Evolutionary conservation across 306 rosid genomes (phyloP).

Genomic region (Lotus japonicus): DNA sequence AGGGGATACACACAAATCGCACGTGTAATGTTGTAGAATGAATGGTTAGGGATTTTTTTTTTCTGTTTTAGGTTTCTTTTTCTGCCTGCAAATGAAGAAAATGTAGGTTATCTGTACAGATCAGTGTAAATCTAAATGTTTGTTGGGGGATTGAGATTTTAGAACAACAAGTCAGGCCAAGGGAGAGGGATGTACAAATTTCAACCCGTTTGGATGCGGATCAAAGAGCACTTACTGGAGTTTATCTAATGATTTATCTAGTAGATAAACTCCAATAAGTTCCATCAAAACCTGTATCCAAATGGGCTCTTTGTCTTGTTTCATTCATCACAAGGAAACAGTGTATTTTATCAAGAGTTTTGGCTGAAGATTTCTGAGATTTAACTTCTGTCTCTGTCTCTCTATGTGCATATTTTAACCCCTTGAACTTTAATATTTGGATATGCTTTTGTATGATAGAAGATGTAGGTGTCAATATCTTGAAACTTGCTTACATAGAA

Average conservation of each 20-base stretch:
- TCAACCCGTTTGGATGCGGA: too few relatives aligned
- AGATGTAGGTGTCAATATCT: neutral
- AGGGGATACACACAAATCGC: slow-evolving; percentile 44
- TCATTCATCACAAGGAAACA: slow-evolving; percentile 17
- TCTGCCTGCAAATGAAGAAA: slow-evolving; percentile 9
- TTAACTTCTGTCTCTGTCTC: neutral
- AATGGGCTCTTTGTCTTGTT: slow-evolving; percentile 22
- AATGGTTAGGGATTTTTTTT: neutral
- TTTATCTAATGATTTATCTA: too few relatives aligned
- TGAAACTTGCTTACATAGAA: neutral
- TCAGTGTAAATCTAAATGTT: slow-evolving; percentile 11
- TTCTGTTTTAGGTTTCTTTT: neutral
- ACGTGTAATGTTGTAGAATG: slow-evolving; percentile 55
- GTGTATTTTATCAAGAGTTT: neutral
- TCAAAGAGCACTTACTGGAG: too few relatives aligned
- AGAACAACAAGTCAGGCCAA: slow-evolving; percentile 7
- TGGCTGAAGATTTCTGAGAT: neutral
- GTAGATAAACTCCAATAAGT: too few relatives aligned
- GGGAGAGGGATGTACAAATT: slow-evolving; percentile 7
- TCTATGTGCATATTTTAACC: neutral
- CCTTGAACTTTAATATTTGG: neutral
- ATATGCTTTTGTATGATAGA: neutral
- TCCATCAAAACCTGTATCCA: too few relatives aligned
- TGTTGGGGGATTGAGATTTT: slow-evolving; percentile 28
- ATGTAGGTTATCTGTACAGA: slow-evolving; percentile 20